phyloP scores from a whole-genome alignment of 352 stramenopile species.

The Globisporangium spinosum region DNA sequence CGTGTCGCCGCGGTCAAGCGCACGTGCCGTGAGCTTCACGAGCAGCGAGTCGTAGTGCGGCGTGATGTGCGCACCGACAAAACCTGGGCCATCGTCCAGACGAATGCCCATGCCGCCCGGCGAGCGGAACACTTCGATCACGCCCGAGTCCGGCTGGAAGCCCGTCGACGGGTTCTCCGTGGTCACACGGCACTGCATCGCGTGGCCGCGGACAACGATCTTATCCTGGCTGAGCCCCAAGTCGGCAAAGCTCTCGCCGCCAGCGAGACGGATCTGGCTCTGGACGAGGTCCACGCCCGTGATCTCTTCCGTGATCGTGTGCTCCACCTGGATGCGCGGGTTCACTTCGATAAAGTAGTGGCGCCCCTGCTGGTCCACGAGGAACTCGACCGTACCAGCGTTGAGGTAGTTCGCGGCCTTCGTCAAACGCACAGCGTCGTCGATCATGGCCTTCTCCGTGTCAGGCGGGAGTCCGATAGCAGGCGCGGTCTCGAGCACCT shows the following conservation, averaged over 20 bases:
- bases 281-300: slow-evolving; percentile 96
- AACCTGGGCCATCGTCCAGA: slow-evolving; percentile 94
- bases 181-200: slow-evolving; percentile 97
- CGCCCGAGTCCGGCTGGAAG: slow-evolving; percentile 95
- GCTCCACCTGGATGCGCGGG: slow-evolving; percentile 95
- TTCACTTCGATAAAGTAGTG: slow-evolving; percentile 99
- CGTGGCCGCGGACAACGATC: slow-evolving; percentile 90
- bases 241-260: slow-evolving; percentile 90
- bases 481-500: slow-evolving; percentile 94
- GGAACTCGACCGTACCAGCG: slow-evolving; percentile 98
- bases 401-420: slow-evolving; percentile 93
- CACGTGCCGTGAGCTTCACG: slow-evolving; percentile 96
- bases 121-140: slow-evolving; percentile 95
- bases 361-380: slow-evolving; percentile 91
- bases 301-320: slow-evolving; percentile 92
- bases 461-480: slow-evolving; percentile 79
- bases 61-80: slow-evolving; percentile 95
- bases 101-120: slow-evolving; percentile 95
- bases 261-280: slow-evolving; percentile 94
- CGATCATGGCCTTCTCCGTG: slow-evolving; percentile 90
- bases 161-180: slow-evolving; percentile 93
- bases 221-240: slow-evolving; percentile 94
- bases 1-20: slow-evolving; percentile 87
- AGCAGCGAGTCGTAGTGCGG: slow-evolving; percentile 97
- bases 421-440: slow-evolving; percentile 90